These are phyloP conservation scores for Gleditsia sinensis DNA, from an alignment of 306 rosid genomes.

Conservation along the genomic window DNA sequence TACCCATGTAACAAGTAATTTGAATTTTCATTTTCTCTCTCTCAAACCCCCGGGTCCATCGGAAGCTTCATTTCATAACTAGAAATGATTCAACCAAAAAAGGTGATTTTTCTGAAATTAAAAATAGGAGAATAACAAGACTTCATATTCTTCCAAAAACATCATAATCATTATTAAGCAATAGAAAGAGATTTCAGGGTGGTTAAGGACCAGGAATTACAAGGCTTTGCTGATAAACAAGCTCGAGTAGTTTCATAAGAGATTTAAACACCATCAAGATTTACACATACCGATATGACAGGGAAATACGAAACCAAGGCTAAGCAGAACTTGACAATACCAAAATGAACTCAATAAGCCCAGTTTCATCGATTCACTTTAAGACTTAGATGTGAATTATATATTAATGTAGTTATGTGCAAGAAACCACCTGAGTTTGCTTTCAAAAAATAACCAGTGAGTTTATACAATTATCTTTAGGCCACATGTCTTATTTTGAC, in stretches of 20 bases:
- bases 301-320: not conserved
- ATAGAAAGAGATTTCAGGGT: not conserved
- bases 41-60: too few relatives aligned
- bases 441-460: not conserved
- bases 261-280: not conserved
- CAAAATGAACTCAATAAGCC: not conserved
- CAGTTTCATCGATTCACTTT: too few relatives aligned
- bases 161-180: not conserved
- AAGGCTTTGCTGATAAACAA: not conserved
- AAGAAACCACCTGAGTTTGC: too few relatives aligned
- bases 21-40: not conserved
- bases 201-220: not conserved
- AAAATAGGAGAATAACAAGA: not conserved
- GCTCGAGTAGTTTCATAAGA: not conserved
- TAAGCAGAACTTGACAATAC: not conserved
- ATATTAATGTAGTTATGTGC: too few relatives aligned
- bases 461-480: not conserved
- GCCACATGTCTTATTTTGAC: not conserved
- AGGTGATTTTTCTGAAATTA: not conserved
- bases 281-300: not conserved
- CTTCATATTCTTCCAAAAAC: not conserved
- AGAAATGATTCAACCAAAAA: not conserved
- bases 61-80: not conserved
- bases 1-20: not conserved
- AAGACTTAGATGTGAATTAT: too few relatives aligned